Base-by-base conservation (phyloP, 345 rosid species). In the Cardamine occulta region DNA sequence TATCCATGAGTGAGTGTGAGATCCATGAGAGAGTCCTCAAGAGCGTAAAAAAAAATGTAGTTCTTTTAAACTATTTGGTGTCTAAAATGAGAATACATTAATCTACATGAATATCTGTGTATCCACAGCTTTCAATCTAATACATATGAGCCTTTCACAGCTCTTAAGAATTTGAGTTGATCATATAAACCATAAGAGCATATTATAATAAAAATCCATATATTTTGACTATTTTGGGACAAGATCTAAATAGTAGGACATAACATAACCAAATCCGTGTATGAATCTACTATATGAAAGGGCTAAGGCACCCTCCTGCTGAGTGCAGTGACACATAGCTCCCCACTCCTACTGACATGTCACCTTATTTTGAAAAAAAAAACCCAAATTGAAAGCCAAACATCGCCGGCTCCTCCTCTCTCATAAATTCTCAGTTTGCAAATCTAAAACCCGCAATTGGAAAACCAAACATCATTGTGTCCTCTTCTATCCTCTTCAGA, bases 1-100 rank as follows among this genome's bases (percentile, higher is more conserved):
- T 45, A 40, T 17, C n/a, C 77, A 78, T 66, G 68, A 66, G 49
- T 78, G 60, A 78, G 53, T 49, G 53, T 69, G 58, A 49, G 45
- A 67, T 28, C 66, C 34, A 67, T 57, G 26, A 23, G 68, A 26
- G 57, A 35, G 29, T 52, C n/a, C 53, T 63, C 5, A 19, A 0
- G n/a, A 53, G 71, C 44, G 65, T 63, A 45, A 12, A 52, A 53
- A 34, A 44, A 8, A 21, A 56, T 64, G 48, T 56, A 26, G 44
- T 63, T 55, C 15, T 63, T 47, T 3, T 59, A 35, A 56, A 14
- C 44, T 47, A 56, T 66, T 39, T 77, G 72, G 66, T 77, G 19
- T 64, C 66, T 77, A 63, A 57, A 47, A 55, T 56, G 71, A 55
- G n/a, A 68, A 54, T 70, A 56, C 60, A 28, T 55, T 70, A 31